phyloP scores from a whole-genome alignment of 208 protist species.

The Angomonas ambiguus region DNA sequence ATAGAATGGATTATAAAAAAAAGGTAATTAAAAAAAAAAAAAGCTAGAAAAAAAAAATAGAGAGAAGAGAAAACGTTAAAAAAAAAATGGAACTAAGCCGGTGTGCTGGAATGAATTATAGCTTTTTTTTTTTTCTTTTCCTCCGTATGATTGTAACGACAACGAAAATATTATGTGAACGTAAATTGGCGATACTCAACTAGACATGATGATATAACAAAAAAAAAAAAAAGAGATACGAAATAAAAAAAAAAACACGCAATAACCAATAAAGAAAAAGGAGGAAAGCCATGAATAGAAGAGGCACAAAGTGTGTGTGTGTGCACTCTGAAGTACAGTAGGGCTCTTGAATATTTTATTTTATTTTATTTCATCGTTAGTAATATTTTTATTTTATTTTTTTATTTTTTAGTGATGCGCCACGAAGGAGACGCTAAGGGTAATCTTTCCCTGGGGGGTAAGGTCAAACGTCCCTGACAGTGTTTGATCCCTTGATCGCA shows the following conservation, averaged over 20 bases:
- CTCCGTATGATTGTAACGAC: too few species aligned
- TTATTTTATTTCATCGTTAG: not conserved
- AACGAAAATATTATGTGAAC: too few species aligned
- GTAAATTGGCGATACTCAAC: not conserved
- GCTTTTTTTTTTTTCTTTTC: too few species aligned
- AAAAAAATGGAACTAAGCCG: not conserved
- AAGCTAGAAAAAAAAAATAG: slow-evolving; percentile 1
- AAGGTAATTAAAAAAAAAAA: slow-evolving; percentile 8
- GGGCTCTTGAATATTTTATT: too few species aligned
- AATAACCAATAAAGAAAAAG: not conserved
- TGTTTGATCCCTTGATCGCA: slow-evolving; percentile 15
- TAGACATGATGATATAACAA: not conserved
- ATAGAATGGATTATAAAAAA: slow-evolving; percentile 22
- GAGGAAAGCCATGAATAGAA: slow-evolving; percentile 15
- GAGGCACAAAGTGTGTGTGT: too few species aligned
- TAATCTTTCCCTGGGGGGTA: slow-evolving; percentile 48
- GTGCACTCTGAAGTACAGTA: too few species aligned
- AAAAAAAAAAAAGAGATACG: slow-evolving; percentile 8
- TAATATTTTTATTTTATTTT: not conserved
- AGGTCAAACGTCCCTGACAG: slow-evolving; percentile 42
- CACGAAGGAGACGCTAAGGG: slow-evolving; percentile 31
- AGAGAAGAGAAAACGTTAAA: not conserved
- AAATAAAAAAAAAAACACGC: slow-evolving; percentile 11
- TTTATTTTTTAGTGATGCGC: slow-evolving; percentile 17
- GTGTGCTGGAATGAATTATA: too few species aligned